A percentile compares a stretch with the other conserved stretches of the same genome.
Conservation (phyloP, 202 grass and related monocot species). For the Carex arenaria region DNA sequence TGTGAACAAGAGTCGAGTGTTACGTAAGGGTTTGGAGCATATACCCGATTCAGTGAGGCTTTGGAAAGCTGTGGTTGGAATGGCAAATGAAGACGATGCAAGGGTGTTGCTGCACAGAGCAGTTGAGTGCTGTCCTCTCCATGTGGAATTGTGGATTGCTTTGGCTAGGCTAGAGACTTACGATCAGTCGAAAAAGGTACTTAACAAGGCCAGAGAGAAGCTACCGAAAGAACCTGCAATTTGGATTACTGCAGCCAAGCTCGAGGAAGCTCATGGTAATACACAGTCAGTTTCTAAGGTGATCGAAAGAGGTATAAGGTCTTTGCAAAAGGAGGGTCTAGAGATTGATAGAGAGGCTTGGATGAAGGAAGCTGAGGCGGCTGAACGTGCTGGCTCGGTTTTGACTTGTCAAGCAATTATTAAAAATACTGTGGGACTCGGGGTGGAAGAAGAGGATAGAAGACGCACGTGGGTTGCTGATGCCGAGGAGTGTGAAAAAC, state of each 20-base stretch:
- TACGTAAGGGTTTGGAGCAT: conserved; percentile 84
- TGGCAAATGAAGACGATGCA: conserved; percentile 87
- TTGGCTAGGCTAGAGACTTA: conserved; percentile 92
- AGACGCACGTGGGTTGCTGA: conserved; percentile 95
- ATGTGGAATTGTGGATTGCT: conserved; percentile 91
- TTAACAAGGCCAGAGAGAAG: conserved; percentile 82
- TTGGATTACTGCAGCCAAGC: conserved; percentile 95
- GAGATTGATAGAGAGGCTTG: conserved; percentile 83
- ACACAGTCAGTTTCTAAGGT: conserved; percentile 67
- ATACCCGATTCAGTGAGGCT: conserved; percentile 87
- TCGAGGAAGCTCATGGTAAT: conserved; percentile 88
- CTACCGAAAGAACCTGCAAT: conserved; percentile 78
- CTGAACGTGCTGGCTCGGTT: conserved; percentile 76
- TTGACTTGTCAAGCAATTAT: conserved; percentile 89
- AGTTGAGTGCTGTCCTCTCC: conserved; percentile 83
- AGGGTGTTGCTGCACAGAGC: conserved; percentile 85
- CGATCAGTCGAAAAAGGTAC: conserved; percentile 92
- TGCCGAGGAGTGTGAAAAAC: conserved; percentile 94
- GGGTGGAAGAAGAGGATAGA: conserved; percentile 86
- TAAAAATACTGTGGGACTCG: conserved; percentile 70
- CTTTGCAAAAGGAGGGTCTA: conserved; percentile 72
- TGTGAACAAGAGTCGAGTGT: conserved; percentile 66
- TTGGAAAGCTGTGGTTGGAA: conserved; percentile 88
- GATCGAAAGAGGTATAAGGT: conserved; percentile 75
- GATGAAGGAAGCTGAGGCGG: conserved; percentile 89